Percentiles rank a stretch among this genome's conserved stretches.
phyloP scores from a whole-genome alignment of 106 monocot genomes.

The Amphibolis antarctica region DNA sequence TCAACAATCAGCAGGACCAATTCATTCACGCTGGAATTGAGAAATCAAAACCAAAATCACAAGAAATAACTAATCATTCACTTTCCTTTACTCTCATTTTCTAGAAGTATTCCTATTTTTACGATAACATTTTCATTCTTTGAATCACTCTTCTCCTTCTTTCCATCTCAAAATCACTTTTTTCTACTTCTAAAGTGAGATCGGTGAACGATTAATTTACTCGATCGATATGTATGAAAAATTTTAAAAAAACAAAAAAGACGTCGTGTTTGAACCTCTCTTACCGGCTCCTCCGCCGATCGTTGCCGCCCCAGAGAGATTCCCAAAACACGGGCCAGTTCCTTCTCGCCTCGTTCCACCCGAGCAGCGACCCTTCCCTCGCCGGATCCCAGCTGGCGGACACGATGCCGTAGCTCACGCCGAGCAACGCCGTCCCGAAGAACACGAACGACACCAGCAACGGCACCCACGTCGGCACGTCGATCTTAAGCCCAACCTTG shows the following conservation, averaged over 20 bases:
- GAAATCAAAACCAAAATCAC: too few relatives aligned
- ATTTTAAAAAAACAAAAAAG: background rate
- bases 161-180: too few relatives aligned
- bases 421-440: constrained; percentile 80
- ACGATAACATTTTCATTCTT: too few relatives aligned
- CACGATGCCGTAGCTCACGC: constrained; percentile 89
- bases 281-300: constrained; percentile 1
- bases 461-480: constrained; percentile 87
- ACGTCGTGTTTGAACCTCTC: background rate
- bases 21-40: too few relatives aligned
- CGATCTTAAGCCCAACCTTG: constrained; percentile 54
- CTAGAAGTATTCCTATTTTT: too few relatives aligned
- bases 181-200: too few relatives aligned
- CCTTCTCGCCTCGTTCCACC: constrained; percentile 79
- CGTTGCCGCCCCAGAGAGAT: constrained; percentile 42
- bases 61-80: too few relatives aligned
- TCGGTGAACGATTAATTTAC: too few relatives aligned
- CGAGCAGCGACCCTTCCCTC: constrained; percentile 76
- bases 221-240: too few relatives aligned
- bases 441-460: constrained; percentile 87
- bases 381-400: constrained; percentile 95
- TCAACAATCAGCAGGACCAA: too few relatives aligned
- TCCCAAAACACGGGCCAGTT: constrained; percentile 99
- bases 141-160: too few relatives aligned
- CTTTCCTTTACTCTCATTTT: too few relatives aligned